A percentile compares a stretch with the other conserved stretches of the same genome.
These are phyloP conservation scores for Ceratocystiopsis sp. DNA, from an alignment of 2,329 filamentous ascomycete species.

Conservation along the genomic window DNA sequence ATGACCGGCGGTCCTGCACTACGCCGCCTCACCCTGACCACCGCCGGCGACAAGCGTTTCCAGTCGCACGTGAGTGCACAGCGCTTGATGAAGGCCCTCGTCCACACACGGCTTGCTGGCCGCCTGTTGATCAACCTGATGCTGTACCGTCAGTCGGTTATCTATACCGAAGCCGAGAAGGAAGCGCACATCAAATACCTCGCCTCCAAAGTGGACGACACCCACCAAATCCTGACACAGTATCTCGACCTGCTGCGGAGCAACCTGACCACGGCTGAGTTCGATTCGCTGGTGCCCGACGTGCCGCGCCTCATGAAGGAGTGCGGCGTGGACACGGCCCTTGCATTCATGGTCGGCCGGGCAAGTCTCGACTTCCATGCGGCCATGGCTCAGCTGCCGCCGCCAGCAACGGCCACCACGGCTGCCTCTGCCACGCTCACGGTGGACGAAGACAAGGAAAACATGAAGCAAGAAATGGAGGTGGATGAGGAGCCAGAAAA, in stretches of 20 bases:
- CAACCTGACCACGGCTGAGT: constrained; percentile 59
- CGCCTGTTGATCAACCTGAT: constrained; percentile 79
- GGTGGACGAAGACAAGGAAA: background rate
- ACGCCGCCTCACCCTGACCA: constrained; percentile 62
- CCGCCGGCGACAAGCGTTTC: constrained; percentile 58
- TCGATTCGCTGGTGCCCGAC: constrained; percentile 61
- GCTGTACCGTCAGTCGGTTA: constrained; percentile 75
- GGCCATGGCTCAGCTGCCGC: constrained; percentile 20
- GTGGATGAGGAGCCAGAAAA: constrained; percentile 10
- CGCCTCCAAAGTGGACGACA: constrained; percentile 76
- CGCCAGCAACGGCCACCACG: background rate
- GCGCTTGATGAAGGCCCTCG: constrained; percentile 63
- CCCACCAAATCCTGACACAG: constrained; percentile 68
- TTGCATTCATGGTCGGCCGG: constrained; percentile 75
- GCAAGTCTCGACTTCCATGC: constrained; percentile 46
- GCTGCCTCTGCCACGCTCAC: background rate
- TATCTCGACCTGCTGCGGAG: constrained; percentile 79
- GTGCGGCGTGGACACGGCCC: constrained; percentile 60
- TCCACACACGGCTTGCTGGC: constrained; percentile 60
- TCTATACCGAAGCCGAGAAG: constrained; percentile 54
- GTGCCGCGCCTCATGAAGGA: constrained; percentile 57
- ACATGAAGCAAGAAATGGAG: constrained; percentile 13
- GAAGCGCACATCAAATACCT: constrained; percentile 77
- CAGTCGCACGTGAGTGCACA: constrained; percentile 51
- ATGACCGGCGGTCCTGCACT: constrained; percentile 76